Conservation (phyloP, 108 stramenopile genomes). For the Nannochloropsis oceanica region DNA sequence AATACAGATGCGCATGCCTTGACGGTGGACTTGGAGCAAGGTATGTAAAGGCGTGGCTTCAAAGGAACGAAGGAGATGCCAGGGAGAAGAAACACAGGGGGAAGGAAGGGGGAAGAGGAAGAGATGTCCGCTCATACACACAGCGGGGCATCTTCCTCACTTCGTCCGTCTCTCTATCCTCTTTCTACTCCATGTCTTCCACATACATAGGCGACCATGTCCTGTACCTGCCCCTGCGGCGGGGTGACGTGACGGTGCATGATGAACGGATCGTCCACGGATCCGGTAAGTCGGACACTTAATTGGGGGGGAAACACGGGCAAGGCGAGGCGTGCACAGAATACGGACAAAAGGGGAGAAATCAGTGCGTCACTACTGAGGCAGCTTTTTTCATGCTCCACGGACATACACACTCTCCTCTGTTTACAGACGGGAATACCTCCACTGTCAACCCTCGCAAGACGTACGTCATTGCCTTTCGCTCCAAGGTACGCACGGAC, state of each 20-base stretch:
- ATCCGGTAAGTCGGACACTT: slow-evolving; percentile 1
- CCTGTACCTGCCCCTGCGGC: slow-evolving; percentile 30
- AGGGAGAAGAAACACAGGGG: no score
- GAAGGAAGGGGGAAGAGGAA: no score
- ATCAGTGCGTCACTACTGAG: no score
- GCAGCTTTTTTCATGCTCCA: no score
- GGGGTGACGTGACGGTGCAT: slow-evolving; percentile 46
- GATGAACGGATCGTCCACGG: slow-evolving; percentile 54
- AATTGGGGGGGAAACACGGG: no score
- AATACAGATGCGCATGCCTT: slow-evolving; percentile 50
- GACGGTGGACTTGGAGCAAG: slow-evolving; percentile 32
- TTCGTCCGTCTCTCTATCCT: background rate
- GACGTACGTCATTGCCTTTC: slow-evolving; percentile 52
- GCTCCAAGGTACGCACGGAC: slow-evolving; percentile 9
- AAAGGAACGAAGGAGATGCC: no score
- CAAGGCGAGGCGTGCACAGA: no score
- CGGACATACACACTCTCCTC: no score
- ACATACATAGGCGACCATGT: background rate
- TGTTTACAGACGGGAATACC: slow-evolving; percentile 28
- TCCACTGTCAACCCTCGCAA: slow-evolving; percentile 32
- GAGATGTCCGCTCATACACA: no score
- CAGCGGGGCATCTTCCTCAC: background rate
- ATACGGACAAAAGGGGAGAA: no score
- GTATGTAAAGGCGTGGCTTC: background rate
- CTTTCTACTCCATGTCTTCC: background rate